Evolutionary conservation across 768 basidiomycete genomes (phyloP), one percentile per base, ranked within the genome.

Genomic region (Exidia glandulosa): DNA sequence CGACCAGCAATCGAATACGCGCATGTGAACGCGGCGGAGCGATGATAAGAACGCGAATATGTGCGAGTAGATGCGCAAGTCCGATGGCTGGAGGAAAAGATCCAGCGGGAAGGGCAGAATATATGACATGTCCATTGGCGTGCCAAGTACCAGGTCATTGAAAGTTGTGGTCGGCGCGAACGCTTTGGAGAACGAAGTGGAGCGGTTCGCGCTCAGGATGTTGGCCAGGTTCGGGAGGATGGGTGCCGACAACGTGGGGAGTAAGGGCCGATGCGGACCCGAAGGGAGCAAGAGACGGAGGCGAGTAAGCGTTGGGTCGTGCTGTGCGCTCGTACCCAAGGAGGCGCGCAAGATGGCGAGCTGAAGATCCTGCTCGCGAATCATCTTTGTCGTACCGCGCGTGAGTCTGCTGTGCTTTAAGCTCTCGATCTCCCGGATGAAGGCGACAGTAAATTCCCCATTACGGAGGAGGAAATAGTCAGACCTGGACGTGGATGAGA

Each of bases 301-400:
- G 60, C 77, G 80, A 16, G 86, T 75, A 27, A 96, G 78, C 3
- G 82, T 79, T n/a, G 83, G 82, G 67, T 94, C 93, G 52, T 89
- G 84, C 63, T 95, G 91, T 12, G 91, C 92, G 3, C 83, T 84
- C 34, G 93, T 95, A 0, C 93, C 91, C 5, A 94, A 73, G 13
- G 90, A 94, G 36, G 93, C 88, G 61, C 93, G 85, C 45, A 95
- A 82, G 32, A 95, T 75, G 2, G 88, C 90, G 33, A 90, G 82
- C 63, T 93, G 89, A 27, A 96, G 75, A 65, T 96, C 93, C 70
- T 94, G 91, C 64, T 94, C 93, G 29, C 87, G 83, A 65, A 95
- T 94, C 80, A 92, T 85, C 4, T 83, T 85, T 12, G 81, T 78
- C 56, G 82, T 77, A 63, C 82, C 84, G 30, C 79, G 77, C 31